A percentile compares a stretch with the other conserved stretches of the same genome.
Conservation (phyloP, 2,329 filamentous ascomycete species). For the Ophiocordyceps unilateralis region DNA sequence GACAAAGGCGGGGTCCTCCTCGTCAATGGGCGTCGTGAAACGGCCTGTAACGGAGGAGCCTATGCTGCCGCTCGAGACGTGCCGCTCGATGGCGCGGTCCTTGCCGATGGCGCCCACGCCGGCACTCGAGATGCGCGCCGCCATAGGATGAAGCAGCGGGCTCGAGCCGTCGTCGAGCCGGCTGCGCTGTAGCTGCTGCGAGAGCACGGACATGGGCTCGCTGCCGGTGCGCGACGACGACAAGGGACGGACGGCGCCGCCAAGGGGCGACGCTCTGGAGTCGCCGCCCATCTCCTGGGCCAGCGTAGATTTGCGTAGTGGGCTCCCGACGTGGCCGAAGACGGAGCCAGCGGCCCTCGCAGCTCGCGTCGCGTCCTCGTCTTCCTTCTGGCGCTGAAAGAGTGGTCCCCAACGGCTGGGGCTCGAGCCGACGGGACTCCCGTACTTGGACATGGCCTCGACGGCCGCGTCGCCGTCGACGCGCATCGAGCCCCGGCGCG, state of each 20-base stretch:
- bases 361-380: slow-evolving; percentile 28
- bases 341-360: slow-evolving; percentile 26
- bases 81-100: slow-evolving; percentile 32
- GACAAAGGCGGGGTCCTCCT: slow-evolving; percentile 46
- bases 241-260: slow-evolving; percentile 5
- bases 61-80: slow-evolving; percentile 42
- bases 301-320: slow-evolving; percentile 44
- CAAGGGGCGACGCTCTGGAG: slow-evolving; percentile 12
- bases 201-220: slow-evolving; percentile 39
- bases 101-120: slow-evolving; percentile 22
- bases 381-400: slow-evolving; percentile 42
- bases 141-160: slow-evolving; percentile 32
- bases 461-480: slow-evolving; percentile 33
- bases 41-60: slow-evolving; percentile 35
- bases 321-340: slow-evolving; percentile 50
- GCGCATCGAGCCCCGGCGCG: slow-evolving; percentile 41
- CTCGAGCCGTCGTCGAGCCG: slow-evolving; percentile 32
- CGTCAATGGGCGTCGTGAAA: slow-evolving; percentile 47
- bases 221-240: slow-evolving; percentile 22
- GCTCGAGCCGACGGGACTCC: slow-evolving; percentile 41
- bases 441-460: slow-evolving; percentile 37
- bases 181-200: slow-evolving; percentile 45
- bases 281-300: slow-evolving; percentile 31
- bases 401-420: slow-evolving; percentile 44
- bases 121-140: slow-evolving; percentile 24